phyloP scores from a whole-genome alignment of 495 filamentous ascomycete genomes.

The Hapsidospora chrysogenum region DNA sequence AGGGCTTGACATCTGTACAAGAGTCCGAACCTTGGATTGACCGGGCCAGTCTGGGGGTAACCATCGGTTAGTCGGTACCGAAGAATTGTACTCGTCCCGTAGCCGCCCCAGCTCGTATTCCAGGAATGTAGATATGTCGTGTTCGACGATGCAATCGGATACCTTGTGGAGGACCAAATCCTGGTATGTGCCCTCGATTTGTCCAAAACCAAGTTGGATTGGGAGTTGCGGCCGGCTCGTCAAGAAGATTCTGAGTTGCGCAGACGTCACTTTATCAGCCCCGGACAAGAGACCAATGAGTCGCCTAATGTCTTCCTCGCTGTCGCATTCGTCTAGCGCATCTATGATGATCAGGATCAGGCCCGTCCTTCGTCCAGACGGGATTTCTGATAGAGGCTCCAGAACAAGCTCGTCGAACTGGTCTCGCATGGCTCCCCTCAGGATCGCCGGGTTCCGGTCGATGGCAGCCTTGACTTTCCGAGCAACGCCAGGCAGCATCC shows the following conservation, averaged over 20 bases:
- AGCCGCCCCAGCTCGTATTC: slow-evolving; percentile 8
- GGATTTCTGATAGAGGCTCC: slow-evolving; percentile 14
- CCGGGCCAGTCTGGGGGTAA: slow-evolving; percentile 23
- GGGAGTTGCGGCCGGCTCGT: slow-evolving; percentile 29
- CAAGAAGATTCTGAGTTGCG: slow-evolving; percentile 9
- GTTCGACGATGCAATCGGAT: slow-evolving; percentile 10
- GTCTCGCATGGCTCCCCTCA: slow-evolving; percentile 17
- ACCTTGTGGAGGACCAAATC: slow-evolving; percentile 16
- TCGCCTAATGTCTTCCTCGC: slow-evolving; percentile 17
- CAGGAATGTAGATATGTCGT: slow-evolving; percentile 20
- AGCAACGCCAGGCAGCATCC: slow-evolving; percentile 10
- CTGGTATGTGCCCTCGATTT: slow-evolving; percentile 12
- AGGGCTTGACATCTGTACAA: slow-evolving; percentile 20
- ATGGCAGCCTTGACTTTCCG: slow-evolving; percentile 19
- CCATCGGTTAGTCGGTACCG: neutral
- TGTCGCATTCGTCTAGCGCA: slow-evolving; percentile 35
- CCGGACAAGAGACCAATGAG: slow-evolving; percentile 20
- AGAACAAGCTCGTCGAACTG: slow-evolving; percentile 35
- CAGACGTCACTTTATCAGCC: slow-evolving; percentile 3
- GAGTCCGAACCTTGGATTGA: slow-evolving; percentile 7
- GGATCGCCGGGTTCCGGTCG: slow-evolving; percentile 17
- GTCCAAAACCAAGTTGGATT: slow-evolving; percentile 16
- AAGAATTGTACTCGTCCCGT: slow-evolving; percentile 8
- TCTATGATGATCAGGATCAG: slow-evolving; percentile 27
- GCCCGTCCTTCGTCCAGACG: neutral